phyloP scores from a whole-genome alignment of 768 basidiomycete genomes.

The Rhizopogon vulgaris region DNA sequence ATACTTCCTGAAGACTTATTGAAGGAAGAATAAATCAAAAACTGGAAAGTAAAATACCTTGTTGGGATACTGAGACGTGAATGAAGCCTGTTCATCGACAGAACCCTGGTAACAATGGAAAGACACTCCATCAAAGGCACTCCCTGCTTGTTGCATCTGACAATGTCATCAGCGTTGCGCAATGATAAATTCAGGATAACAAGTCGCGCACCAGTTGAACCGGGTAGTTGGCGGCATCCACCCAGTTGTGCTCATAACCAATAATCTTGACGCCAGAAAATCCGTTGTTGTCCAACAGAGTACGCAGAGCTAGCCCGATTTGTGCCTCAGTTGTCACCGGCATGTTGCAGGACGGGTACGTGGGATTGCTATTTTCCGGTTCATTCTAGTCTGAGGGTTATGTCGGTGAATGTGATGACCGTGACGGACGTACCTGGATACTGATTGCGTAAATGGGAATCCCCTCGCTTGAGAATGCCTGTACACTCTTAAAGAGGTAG shows the following conservation, averaged over 20 bases:
- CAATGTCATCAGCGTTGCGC: constrained; percentile 1
- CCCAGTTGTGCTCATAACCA: constrained; percentile 75
- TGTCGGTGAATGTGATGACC: not conserved
- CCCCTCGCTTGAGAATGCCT: constrained; percentile 60
- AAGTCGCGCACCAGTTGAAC: constrained; percentile 38
- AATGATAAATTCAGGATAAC: not conserved
- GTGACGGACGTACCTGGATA: constrained; percentile 34
- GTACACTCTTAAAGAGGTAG: constrained; percentile 67
- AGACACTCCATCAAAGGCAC: constrained; percentile 55
- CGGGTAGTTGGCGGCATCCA: constrained; percentile 56
- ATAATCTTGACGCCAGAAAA: constrained; percentile 55
- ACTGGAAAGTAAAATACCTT: constrained; percentile 29
- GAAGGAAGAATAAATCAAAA: not conserved
- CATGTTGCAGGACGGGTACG: constrained; percentile 63
- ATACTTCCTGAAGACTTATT: constrained; percentile 26
- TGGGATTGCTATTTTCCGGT: constrained; percentile 50
- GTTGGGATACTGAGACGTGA: constrained; percentile 47
- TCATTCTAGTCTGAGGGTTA: constrained; percentile 37
- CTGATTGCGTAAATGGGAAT: constrained; percentile 57
- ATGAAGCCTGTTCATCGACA: constrained; percentile 47
- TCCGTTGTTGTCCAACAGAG: constrained; percentile 57
- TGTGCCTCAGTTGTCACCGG: constrained; percentile 49
- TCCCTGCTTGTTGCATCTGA: constrained; percentile 50
- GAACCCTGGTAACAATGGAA: constrained; percentile 70
- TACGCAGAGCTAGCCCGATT: constrained; percentile 50